These are phyloP conservation scores for Colletotrichum cereale DNA, from an alignment of 2,329 filamentous ascomycete species.

Conservation along the genomic window DNA sequence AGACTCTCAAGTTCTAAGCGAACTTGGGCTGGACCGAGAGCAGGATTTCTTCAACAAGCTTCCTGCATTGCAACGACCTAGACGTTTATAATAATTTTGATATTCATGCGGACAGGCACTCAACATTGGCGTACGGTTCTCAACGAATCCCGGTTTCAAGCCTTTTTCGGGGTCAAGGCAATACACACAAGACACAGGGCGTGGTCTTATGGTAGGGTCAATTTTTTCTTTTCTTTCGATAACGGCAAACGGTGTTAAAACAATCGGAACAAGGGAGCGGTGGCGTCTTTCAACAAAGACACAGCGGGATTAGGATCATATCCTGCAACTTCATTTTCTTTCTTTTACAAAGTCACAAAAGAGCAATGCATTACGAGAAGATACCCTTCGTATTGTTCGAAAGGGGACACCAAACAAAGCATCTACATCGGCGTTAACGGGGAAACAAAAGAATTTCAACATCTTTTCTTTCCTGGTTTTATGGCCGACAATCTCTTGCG, in stretches of 20 bases:
- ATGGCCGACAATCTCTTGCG: slow-evolving; percentile 50
- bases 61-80: slow-evolving; percentile 43
- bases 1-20: slow-evolving; percentile 89
- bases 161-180: slow-evolving; percentile 41
- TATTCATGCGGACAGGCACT: slow-evolving; percentile 41
- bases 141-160: slow-evolving; percentile 42
- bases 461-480: slow-evolving; percentile 60
- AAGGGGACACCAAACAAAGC: slow-evolving; percentile 40
- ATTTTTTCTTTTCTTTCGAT: slow-evolving; percentile 33
- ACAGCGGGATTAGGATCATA: slow-evolving; percentile 45
- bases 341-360: slow-evolving; percentile 30
- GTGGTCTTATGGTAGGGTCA: slow-evolving; percentile 33
- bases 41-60: slow-evolving; percentile 43
- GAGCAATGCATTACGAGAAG: slow-evolving; percentile 54
- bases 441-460: slow-evolving; percentile 63
- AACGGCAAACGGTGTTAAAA: slow-evolving; percentile 37
- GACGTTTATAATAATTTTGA: slow-evolving; percentile 42
- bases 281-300: slow-evolving; percentile 64
- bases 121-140: slow-evolving; percentile 42
- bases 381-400: slow-evolving; percentile 50
- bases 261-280: slow-evolving; percentile 43
- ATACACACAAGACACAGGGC: slow-evolving; percentile 27
- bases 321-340: slow-evolving; percentile 41
- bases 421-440: slow-evolving; percentile 54
- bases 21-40: slow-evolving; percentile 23